These are phyloP conservation scores for Sugiyamaella novakii DNA, from an alignment of 1,139 yeast genomes.

Conservation along the genomic window DNA sequence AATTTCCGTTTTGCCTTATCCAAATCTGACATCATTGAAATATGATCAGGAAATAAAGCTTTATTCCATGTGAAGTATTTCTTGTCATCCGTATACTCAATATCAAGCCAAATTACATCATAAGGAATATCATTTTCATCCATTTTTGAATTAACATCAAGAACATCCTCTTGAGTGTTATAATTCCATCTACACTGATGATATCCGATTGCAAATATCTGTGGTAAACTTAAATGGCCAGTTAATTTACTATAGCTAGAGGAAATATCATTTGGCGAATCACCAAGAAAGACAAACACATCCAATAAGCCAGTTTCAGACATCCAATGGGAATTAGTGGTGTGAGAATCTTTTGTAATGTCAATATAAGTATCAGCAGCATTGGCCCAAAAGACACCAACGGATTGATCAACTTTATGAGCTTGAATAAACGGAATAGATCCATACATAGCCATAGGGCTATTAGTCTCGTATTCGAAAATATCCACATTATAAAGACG, in stretches of 20 bases:
- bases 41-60: slow-evolving; percentile 73
- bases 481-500: slow-evolving; percentile 90
- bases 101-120: slow-evolving; percentile 93
- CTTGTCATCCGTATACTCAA: slow-evolving; percentile 84
- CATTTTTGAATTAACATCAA: slow-evolving; percentile 66
- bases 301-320: slow-evolving; percentile 88
- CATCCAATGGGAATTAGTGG: slow-evolving; percentile 70
- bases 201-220: slow-evolving; percentile 77
- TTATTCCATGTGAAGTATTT: slow-evolving; percentile 91
- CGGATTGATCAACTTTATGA: slow-evolving; percentile 56
- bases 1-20: slow-evolving; percentile 76
- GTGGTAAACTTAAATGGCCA: slow-evolving; percentile 78
- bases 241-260: slow-evolving; percentile 69
- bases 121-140: slow-evolving; percentile 78
- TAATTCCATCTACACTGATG: slow-evolving; percentile 99
- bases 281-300: slow-evolving; percentile 66
- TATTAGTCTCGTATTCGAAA: slow-evolving; percentile 83
- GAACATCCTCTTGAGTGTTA: slow-evolving; percentile 81
- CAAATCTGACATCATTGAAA: slow-evolving; percentile 61
- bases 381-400: slow-evolving; percentile 89
- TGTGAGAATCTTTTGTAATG: slow-evolving; percentile 48
- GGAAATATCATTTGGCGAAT: slow-evolving; percentile 61
- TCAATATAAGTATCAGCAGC: slow-evolving; percentile 93
- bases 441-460: slow-evolving; percentile 92
- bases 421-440: slow-evolving; percentile 86